Percentiles rank a stretch among this genome's conserved stretches.
Conservation (phyloP, 495 filamentous ascomycete species). For the Pyrenula aspistea region DNA sequence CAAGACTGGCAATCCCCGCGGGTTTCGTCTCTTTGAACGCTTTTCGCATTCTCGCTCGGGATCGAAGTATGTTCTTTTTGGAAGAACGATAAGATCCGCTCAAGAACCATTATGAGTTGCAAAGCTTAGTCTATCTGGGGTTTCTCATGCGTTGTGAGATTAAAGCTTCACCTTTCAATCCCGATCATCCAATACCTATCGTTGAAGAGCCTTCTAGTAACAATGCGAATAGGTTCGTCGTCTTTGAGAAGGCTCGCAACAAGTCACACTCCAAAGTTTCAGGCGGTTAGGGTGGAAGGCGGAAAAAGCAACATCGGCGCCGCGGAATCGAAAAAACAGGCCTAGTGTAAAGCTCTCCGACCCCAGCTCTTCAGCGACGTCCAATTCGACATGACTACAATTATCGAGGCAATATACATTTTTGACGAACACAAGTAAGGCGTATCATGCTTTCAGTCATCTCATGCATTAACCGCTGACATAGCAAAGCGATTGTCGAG, state of each 20-base stretch:
- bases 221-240: no score
- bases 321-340: background rate
- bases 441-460: background rate
- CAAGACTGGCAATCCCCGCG: slow-evolving; percentile 61
- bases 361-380: background rate
- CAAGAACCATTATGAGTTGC: no score
- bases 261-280: no score
- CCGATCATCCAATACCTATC: no score
- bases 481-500: slow-evolving; percentile 50
- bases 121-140: no score
- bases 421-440: slow-evolving; percentile 82
- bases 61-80: slow-evolving; percentile 2
- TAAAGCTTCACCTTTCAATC: no score
- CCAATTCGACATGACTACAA: slow-evolving; percentile 52
- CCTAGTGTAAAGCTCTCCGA: background rate
- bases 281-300: no score
- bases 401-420: slow-evolving; percentile 92
- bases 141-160: no score
- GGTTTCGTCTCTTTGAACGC: slow-evolving; percentile 47
- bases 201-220: no score
- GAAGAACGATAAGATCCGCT: no score
- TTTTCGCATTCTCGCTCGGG: slow-evolving; percentile 24
- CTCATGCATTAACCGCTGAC: background rate
- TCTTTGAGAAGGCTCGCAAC: no score
- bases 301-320: background rate